These are phyloP conservation scores for Fusarium hostae DNA, from an alignment of 2,329 filamentous ascomycete species.

Conservation along the genomic window DNA sequence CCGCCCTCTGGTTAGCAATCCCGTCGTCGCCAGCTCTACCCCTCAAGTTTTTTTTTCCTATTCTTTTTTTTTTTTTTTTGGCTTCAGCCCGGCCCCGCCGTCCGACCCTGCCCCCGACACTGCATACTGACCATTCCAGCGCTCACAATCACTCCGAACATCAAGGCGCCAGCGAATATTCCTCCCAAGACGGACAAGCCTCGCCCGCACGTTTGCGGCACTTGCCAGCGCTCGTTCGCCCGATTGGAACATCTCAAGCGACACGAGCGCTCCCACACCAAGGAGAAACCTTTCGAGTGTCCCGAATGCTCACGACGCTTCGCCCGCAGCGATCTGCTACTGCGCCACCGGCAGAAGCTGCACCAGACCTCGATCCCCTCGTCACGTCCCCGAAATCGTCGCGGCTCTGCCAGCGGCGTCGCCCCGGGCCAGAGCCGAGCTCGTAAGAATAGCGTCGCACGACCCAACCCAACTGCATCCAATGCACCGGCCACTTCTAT, in stretches of 20 bases:
- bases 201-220: constrained; percentile 90
- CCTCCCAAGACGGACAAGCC: constrained; percentile 97
- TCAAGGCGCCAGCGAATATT: no score
- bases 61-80: no score
- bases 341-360: constrained; percentile 97
- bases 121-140: no score
- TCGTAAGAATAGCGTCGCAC: constrained; percentile 90
- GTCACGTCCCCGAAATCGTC: constrained; percentile 84
- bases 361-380: constrained; percentile 92
- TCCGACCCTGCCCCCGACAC: no score
- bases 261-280: constrained; percentile 97
- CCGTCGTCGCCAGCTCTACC: constrained; percentile 45
- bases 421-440: constrained; percentile 75
- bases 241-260: constrained; percentile 96
- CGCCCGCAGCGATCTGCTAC: constrained; percentile 87
- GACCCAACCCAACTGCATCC: constrained; percentile 54
- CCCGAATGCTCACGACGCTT: constrained; percentile 95
- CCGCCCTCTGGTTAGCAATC: constrained; percentile 50
- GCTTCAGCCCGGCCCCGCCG: no score
- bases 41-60: constrained; percentile 51
- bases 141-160: no score
- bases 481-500: constrained; percentile 61
- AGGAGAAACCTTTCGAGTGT: constrained; percentile 99
- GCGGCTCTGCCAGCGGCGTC: constrained; percentile 85
- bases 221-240: constrained; percentile 92